A percentile compares a stretch with the other conserved stretches of the same genome.
Evolutionary conservation across 306 rosid genomes (phyloP).

Genomic region (Quercus glauca): DNA sequence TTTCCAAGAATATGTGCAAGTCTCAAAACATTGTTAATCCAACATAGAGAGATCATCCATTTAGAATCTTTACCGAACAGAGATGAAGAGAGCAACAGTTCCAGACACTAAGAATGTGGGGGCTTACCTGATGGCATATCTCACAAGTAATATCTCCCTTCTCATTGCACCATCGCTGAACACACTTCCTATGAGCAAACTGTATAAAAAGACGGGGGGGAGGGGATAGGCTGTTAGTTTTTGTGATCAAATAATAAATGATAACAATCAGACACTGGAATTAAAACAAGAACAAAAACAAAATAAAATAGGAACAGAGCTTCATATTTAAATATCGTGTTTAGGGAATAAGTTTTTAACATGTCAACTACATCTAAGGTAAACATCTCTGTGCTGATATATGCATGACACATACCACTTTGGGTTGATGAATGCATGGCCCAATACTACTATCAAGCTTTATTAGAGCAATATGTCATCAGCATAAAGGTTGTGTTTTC

Average conservation of each 20-base stretch:
- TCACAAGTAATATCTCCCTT: conserved; percentile 64
- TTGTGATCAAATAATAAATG: background rate
- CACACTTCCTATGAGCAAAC: conserved; percentile 69
- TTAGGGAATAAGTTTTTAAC: background rate
- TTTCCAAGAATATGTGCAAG: background rate
- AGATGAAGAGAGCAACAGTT: background rate
- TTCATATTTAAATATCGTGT: background rate
- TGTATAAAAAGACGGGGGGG: conserved; percentile 4
- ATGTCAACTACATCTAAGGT: background rate
- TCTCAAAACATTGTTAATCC: background rate
- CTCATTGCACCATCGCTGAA: conserved; percentile 74
- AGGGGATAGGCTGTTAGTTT: background rate
- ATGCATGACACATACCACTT: background rate
- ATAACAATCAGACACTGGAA: background rate
- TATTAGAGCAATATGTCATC: background rate
- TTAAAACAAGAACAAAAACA: background rate
- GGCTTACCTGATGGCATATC: conserved; percentile 60
- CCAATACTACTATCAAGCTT: background rate
- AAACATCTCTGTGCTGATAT: background rate
- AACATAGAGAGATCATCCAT: background rate
- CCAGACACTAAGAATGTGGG: background rate
- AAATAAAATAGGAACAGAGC: background rate
- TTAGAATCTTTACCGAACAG: background rate
- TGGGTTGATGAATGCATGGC: background rate
- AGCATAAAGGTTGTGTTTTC: background rate